Base-by-base conservation (phyloP, 202 grass and related monocot species). In the Bolboschoenoplectus hybrid region DNA sequence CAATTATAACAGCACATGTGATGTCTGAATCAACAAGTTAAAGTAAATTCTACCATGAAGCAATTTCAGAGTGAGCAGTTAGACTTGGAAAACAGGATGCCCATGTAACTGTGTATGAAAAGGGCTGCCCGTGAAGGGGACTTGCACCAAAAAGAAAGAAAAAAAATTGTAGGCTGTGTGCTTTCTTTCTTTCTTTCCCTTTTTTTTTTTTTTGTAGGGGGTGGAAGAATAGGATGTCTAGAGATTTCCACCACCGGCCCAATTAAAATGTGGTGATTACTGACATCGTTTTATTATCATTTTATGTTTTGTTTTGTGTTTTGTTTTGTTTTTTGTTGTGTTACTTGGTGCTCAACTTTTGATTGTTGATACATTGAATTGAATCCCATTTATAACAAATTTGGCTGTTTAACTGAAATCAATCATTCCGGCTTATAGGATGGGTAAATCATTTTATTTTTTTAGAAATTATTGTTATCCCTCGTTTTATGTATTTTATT, bases 201-300 rank as follows among this genome's bases (percentile, higher is more conserved):
- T 26, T 26, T 26, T 26, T 26, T 26, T 80, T 19, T 43, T 60
- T 74, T 40, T 40, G 61, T 0, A 8, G 20, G 67, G 14, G 55
- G 51, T 11, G 77, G n/a, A 19, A 52, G 62, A 83, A 35, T 36
- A 36, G n/a, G 34, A 66, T 66, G 81, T 52, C 61, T 13, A 50
- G 44, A 83, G 82, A 55, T 57, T 58, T 84, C 82, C 65, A 84
- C 82, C 63, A 84, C 64, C 64, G 63, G 65, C 82, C 47, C 82
- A 84, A 70, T 84, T 0, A 26, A 26, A 26, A 26, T 69, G 1
- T 84, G 82, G 14, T 51, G 32, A 84, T 70, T 19, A 51, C 39
- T 8, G 40, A 11, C 44, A 65, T 16, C 5, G 7, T 83, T 13
- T 47, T 68, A 41, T 63, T 45, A 61, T 58, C 53, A 58, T 55